A percentile compares a stretch with the other conserved stretches of the same genome.
Conservation (phyloP, 305 asterid species). For the Fraxinus latifolia region DNA sequence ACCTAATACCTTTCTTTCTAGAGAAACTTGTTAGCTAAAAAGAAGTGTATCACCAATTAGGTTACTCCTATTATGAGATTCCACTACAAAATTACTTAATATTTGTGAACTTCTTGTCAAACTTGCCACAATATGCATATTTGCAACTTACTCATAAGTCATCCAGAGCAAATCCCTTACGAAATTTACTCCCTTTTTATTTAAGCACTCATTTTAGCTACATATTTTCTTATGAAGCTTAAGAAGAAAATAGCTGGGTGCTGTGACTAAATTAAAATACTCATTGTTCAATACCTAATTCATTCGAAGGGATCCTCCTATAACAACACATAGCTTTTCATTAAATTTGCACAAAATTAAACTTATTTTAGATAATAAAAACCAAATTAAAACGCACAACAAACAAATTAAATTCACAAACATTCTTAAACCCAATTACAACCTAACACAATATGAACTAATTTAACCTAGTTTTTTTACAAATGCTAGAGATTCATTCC, state of each 20-base stretch:
- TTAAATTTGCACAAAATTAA: neutral
- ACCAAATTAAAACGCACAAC: neutral
- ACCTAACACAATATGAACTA: neutral
- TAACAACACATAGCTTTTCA: neutral
- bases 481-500: neutral
- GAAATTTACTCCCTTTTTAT: neutral
- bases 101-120: neutral
- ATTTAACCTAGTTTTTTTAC: neutral
- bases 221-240: neutral
- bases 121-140: neutral
- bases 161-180: neutral
- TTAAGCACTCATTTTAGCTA: neutral
- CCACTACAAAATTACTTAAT: neutral
- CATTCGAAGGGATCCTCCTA: neutral
- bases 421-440: neutral
- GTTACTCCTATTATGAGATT: neutral
- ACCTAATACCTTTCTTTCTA: neutral
- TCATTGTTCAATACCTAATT: neutral
- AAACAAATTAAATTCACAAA: neutral
- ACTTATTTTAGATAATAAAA: neutral
- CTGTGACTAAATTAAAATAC: neutral
- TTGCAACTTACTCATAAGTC: neutral
- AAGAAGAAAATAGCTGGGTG: neutral
- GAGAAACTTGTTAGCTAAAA: neutral
- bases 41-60: neutral